A percentile compares a stretch with the other conserved stretches of the same genome.
These are phyloP conservation scores for Salix koriyanagi DNA, from an alignment of 345 rosid genomes.

Conservation along the genomic window DNA sequence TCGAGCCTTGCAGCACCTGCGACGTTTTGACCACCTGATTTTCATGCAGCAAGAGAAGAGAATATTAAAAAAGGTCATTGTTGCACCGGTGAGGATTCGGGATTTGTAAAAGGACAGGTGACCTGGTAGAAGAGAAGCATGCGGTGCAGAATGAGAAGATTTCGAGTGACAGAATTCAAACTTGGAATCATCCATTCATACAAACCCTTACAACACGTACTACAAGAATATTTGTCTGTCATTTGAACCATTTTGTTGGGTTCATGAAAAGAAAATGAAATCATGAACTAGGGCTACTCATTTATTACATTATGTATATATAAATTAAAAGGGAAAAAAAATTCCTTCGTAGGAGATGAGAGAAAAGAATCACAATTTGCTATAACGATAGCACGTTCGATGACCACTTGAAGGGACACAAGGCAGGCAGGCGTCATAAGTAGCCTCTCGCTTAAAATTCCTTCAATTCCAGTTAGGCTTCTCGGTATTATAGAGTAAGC, in stretches of 20 bases:
- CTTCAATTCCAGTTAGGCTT: conserved; percentile 1
- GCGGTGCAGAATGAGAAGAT: not conserved
- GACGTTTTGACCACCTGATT: no score
- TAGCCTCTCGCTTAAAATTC: not conserved
- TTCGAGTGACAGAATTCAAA: not conserved
- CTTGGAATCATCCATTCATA: not conserved
- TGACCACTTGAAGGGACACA: not conserved
- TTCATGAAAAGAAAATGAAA: not conserved
- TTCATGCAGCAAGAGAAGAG: no score
- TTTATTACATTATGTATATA: conserved; percentile 4
- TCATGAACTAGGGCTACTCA: conserved; percentile 5
- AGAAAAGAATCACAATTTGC: conserved; percentile 25
- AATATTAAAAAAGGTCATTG: no score
- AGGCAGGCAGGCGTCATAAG: not conserved
- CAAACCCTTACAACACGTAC: not conserved
- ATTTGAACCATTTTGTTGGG: conserved; percentile 9
- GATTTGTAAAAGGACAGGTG: not conserved
- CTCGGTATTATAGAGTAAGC: not conserved
- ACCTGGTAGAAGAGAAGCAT: not conserved
- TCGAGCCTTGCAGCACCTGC: no score
- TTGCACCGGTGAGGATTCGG: not conserved
- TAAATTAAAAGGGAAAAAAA: conserved; percentile 29
- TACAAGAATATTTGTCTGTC: not conserved
- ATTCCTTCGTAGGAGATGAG: conserved; percentile 7
- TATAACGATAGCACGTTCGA: not conserved